Evolutionary conservation across 257 asterid species (phyloP), one percentile per base, ranked within the genome.

Genomic region (Ilex aquifolium): DNA sequence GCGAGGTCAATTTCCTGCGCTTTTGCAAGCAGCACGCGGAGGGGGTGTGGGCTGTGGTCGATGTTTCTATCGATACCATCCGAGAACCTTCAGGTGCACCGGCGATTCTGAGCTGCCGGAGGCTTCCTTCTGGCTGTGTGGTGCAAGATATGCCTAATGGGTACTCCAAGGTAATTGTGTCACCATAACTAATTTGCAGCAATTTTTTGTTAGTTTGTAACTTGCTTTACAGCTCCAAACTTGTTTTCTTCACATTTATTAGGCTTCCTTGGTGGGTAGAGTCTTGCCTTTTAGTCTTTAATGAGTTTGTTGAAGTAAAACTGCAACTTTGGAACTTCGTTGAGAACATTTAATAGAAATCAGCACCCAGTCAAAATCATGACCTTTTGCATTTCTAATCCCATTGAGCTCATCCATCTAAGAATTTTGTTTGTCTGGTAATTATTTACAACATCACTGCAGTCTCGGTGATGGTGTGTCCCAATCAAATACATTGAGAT

Each of bases 121-220:
- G 97, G 71, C 95, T 88, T 11, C 96, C 99, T 53, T 93, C 99
- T 13, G 99, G 99, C 57, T 90, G 95, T 61, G 78, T 90, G 10
- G 96, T 90, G 29, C 95, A 93, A 70, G 99, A 93, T 68, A 87
- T 87, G 99, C 92, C 96, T 30, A 93, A 93, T 74, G 97, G 96
- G 64, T 93, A 90, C 67, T 85, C 95, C 60, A 90, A 85, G 88
- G 99, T 93, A 72, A 39, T 6, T 61, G 46, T 78, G 60, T 46
- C 65, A 64, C 17, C 62, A 42, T 71, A 56, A 40, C 66, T 53
- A 31, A 56, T 46, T 55, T 51, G 69, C 66, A 67, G 69, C 63
- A 32, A 52, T 53, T 77, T 69, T 65, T 74, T 74, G 62, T 50
- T 52, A 66, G 62, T 49, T 60, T 75, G 68, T 53, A 60, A 65